Base-by-base conservation (phyloP, 1,139 yeast species). In the Debaryomyces sp. region DNA sequence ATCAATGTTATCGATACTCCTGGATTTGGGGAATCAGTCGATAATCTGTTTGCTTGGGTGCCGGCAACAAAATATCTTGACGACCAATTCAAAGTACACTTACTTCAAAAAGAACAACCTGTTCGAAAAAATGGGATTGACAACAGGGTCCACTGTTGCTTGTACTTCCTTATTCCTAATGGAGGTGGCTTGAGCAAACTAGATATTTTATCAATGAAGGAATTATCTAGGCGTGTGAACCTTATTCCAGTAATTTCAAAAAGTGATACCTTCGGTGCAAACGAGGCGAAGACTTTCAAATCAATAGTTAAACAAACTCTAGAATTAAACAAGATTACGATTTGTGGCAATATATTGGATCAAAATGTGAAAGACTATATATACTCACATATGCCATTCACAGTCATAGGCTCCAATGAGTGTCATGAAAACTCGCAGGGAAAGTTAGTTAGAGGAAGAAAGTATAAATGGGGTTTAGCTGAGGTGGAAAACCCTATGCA, bases 211-310 rank as follows among this genome's bases (percentile, higher is more conserved):
- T 77, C 89, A 1, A 86, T 90, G 91, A 80, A 78, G 60, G 84
- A 82, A 55, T 71, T 90, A 39, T 73, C 86, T 10, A 66, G 72
- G 15, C 70, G 89, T 47, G 90, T 85, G 15, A 89, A 87, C 60
- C 69, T 90, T 54, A 81, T 90, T 46, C 96, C 96, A 0, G 79
- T 90, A 0, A 79, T 90, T 54, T 77, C 89, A 29, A 89, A 89
- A 62, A 81, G 91, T 22, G 97, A 90, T 65, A 79, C 85, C 1
- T 76, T 86, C 54, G 81, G 85, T 10, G 47, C 54, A 4, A 65
- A 61, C 3, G 82, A 78, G 50, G 54, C 77, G 43, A 49, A 42
- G 3, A 48, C 51, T 8, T 78, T 82, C 62, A 87, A 87, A 61
- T 50, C 50, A 6, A 59, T 66, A 41, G 70, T 87, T 15, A 74